Percentiles rank a stretch among this genome's conserved stretches.
These are phyloP conservation scores for Phytopythium helicoides DNA, from an alignment of 352 stramenopile species.

Conservation along the genomic window DNA sequence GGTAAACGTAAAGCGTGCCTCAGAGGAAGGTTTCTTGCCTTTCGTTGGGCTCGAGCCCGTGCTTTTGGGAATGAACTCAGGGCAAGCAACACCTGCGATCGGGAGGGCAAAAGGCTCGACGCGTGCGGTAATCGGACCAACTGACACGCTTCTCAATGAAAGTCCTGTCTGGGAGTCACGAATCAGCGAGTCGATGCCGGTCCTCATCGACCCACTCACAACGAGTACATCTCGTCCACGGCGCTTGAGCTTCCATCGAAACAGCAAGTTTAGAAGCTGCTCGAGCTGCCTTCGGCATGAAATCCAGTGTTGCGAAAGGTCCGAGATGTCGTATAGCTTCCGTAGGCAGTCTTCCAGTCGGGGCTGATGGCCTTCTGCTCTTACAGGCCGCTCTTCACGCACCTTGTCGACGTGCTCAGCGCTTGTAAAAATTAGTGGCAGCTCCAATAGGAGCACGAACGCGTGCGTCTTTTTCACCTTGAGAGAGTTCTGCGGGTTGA, in stretches of 20 bases:
- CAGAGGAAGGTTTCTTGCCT: conserved; percentile 11
- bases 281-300: conserved; percentile 64
- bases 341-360: conserved; percentile 7
- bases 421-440: conserved; percentile 62
- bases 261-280: conserved; percentile 64
- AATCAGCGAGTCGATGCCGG: conserved; percentile 64
- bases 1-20: conserved; percentile 61
- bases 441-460: conserved; percentile 64
- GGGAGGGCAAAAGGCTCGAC: conserved; percentile 42
- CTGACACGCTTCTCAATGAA: conserved; percentile 54
- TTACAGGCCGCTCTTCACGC: conserved; percentile 26
- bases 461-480: conserved; percentile 63
- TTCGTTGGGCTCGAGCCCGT: background rate
- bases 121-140: conserved; percentile 52
- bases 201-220: conserved; percentile 61
- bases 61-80: conserved; percentile 28
- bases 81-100: conserved; percentile 42
- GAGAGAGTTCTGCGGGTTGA: conserved; percentile 30
- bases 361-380: background rate
- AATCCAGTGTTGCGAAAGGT: conserved; percentile 63
- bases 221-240: conserved; percentile 64
- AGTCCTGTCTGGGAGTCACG: conserved; percentile 44
- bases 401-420: conserved; percentile 39
- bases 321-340: conserved; percentile 57
- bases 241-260: conserved; percentile 74